These are phyloP conservation scores for Ceriops tagal DNA, from an alignment of 345 rosid genomes.

Conservation along the genomic window DNA sequence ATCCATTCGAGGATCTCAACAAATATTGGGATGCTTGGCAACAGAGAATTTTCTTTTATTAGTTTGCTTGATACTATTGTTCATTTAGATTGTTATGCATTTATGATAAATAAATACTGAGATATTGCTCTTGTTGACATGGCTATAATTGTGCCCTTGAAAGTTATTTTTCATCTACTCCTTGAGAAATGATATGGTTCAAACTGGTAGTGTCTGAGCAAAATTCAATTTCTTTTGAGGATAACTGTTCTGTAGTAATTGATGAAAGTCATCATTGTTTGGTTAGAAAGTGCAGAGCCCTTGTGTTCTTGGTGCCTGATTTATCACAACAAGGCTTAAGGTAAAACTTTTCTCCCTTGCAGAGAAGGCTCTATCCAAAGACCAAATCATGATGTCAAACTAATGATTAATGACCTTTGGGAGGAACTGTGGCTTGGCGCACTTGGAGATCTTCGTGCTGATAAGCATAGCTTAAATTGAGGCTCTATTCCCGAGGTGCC, in stretches of 20 bases:
- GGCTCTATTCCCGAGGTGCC: too few species aligned
- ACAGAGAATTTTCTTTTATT: slow-evolving; percentile 18
- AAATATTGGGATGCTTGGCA: slow-evolving; percentile 77
- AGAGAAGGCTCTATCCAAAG: slow-evolving; percentile 73
- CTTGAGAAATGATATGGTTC: too few species aligned
- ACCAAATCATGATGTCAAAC: slow-evolving; percentile 83
- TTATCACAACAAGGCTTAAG: neutral
- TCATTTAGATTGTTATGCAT: neutral
- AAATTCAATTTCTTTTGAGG: too few species aligned
- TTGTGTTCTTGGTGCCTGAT: too few species aligned
- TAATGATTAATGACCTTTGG: slow-evolving; percentile 90
- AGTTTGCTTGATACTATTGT: neutral
- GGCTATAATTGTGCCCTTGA: too few species aligned
- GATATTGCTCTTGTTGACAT: too few species aligned
- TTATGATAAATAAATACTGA: too few species aligned
- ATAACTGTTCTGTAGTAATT: too few species aligned
- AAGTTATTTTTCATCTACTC: too few species aligned
- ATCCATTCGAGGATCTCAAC: slow-evolving; percentile 55
- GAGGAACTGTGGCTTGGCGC: slow-evolving; percentile 96
- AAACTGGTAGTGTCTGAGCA: too few species aligned
- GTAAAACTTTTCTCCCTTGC: slow-evolving; percentile 34
- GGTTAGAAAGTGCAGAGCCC: too few species aligned
- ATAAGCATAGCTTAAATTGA: slow-evolving; percentile 29
- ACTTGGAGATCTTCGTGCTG: slow-evolving; percentile 90
- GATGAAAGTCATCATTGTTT: too few species aligned